Conservation (phyloP, 176 grass and related monocot genomes). For the Juncus inflexus region DNA sequence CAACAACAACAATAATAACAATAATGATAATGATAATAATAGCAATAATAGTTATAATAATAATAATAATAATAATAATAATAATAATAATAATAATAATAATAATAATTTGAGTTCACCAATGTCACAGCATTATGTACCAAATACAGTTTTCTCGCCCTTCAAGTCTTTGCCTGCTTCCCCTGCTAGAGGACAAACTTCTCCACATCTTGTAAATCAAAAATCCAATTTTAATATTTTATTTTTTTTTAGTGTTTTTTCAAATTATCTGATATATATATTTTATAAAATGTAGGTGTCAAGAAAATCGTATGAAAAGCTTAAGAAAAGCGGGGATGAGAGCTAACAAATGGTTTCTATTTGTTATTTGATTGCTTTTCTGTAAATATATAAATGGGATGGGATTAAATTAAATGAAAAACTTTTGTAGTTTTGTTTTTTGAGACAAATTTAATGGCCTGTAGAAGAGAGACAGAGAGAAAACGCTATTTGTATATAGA, state of each 20-base stretch:
- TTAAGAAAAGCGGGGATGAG: constrained; percentile 37
- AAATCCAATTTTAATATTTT: neutral
- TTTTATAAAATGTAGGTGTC: constrained; percentile 37
- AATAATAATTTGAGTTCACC: constrained; percentile 32
- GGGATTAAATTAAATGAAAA: neutral
- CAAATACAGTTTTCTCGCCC: constrained; percentile 34
- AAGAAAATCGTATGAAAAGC: constrained; percentile 54
- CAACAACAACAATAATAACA: no score
- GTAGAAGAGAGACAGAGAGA: no score
- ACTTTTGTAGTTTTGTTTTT: constrained; percentile 3
- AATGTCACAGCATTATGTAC: constrained; percentile 25
- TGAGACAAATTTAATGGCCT: constrained; percentile 4
- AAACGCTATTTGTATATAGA: no score
- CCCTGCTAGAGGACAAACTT: constrained; percentile 17
- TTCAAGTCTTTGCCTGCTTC: constrained; percentile 44
- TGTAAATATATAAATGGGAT: constrained; percentile 36
- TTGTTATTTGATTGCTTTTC: constrained; percentile 48
- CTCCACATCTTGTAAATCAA: neutral
- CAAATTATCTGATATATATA: neutral
- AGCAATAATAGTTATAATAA: no score
- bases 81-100: no score
- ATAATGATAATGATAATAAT: no score
- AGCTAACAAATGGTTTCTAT: constrained; percentile 21
- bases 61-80: no score
- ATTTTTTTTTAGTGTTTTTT: neutral